Evolutionary conservation across 345 rosid genomes (phyloP).

Genomic region (Eucalyptus leucophloia): DNA sequence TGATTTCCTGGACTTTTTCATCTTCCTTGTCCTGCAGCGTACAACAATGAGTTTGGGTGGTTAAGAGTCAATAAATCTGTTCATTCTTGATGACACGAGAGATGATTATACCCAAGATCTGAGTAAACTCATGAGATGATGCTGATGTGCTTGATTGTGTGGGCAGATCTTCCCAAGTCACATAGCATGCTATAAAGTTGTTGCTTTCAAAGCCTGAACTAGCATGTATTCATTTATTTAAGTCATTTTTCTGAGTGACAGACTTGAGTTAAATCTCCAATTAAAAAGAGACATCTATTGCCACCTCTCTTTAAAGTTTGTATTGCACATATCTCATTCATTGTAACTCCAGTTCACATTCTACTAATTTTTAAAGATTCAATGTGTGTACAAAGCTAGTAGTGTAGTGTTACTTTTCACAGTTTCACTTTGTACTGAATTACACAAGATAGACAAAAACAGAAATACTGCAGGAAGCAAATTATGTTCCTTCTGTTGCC

Average conservation of each 20-base stretch:
- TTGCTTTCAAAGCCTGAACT: not conserved
- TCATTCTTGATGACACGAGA: not conserved
- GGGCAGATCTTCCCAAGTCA: not conserved
- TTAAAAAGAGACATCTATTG: not conserved
- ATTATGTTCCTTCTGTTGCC: not conserved
- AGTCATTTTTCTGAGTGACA: not conserved
- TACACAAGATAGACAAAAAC: not conserved
- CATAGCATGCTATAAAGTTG: not conserved
- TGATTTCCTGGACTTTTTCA: constrained; percentile 15
- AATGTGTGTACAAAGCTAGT: not conserved
- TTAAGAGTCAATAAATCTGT: not conserved
- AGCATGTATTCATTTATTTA: not conserved
- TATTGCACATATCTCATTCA: not conserved
- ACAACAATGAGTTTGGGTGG: not conserved
- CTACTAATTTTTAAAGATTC: not conserved
- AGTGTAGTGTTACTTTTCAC: not conserved
- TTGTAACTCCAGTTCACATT: not conserved
- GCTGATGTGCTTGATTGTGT: not conserved
- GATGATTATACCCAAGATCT: not conserved
- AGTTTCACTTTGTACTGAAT: not conserved
- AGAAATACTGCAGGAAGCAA: not conserved
- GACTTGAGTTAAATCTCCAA: not conserved
- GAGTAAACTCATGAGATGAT: not conserved
- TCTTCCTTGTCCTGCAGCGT: constrained; percentile 37
- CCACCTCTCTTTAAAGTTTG: not conserved